phyloP scores from a whole-genome alignment of 2,329 filamentous ascomycete species.

The Trichoderma sp. region DNA sequence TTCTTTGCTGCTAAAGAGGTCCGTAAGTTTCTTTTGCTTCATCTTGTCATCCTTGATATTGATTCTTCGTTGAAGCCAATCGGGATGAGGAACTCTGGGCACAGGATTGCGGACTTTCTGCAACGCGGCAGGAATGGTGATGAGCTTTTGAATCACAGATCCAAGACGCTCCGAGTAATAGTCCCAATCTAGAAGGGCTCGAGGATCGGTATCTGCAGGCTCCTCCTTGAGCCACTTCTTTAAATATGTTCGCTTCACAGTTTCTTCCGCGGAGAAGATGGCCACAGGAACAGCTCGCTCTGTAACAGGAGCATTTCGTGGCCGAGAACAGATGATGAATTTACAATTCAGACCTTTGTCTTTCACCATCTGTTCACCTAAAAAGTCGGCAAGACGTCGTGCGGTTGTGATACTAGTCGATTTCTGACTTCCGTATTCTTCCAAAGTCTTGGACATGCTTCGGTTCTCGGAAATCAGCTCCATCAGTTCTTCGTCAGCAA shows the following conservation, averaged over 20 bases:
- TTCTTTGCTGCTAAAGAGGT: constrained; percentile 72
- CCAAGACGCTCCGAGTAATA: constrained; percentile 96
- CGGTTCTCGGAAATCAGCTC: constrained; percentile 99
- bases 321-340: constrained; percentile 92
- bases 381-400: constrained; percentile 89
- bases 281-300: constrained; percentile 93
- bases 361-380: constrained; percentile 98
- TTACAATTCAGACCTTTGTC: constrained; percentile 99
- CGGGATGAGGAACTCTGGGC: constrained; percentile 88
- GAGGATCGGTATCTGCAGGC: constrained; percentile 85
- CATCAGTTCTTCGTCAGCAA: constrained; percentile 96
- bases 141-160: constrained; percentile 97
- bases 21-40: constrained; percentile 98
- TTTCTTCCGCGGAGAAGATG: constrained; percentile 92
- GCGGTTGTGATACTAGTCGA: constrained; percentile 99
- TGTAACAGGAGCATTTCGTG: constrained; percentile 87
- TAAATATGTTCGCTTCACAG: constrained; percentile 84
- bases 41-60: constrained; percentile 95
- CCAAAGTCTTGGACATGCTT: constrained; percentile 95
- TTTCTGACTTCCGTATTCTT: constrained; percentile 94
- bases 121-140: constrained; percentile 95
- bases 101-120: constrained; percentile 96
- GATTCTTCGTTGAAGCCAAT: constrained; percentile 94
- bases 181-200: constrained; percentile 90
- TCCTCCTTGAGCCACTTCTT: constrained; percentile 97